Evolutionary conservation across 2,329 filamentous ascomycete species (phyloP), one percentile per base, ranked within the genome.

Genomic region (Xylariaceae sp.): DNA sequence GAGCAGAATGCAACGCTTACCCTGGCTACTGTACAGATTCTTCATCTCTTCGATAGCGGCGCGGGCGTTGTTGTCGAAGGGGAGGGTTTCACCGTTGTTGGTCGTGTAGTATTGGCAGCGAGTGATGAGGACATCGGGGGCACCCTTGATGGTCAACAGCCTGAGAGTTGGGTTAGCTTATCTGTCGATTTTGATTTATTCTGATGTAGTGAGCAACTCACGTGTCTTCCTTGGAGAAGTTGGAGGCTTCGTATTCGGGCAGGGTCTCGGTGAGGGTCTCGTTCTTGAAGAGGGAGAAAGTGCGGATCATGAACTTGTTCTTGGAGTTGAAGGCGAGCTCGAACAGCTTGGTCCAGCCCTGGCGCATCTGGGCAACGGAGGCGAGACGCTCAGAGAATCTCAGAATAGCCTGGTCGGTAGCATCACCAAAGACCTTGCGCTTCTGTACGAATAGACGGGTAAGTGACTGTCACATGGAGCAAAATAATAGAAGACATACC

Each of bases 281-380:
- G n/a, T 72, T 69, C 35, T 74, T 69, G 1, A 72, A 73, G 45
- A 80, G 65, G 2, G 77, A 77, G 53, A 87, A 82, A 0, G 86
- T 80, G 39, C 84, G 80, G 57, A 92, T 82, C 84, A 91, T 92
- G 70, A 86, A 92, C 73, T 92, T 92, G 75, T 91, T 92, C 77
- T 90, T 90, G 74, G 87, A 90, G 75, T 92, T 92, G 72, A 92
- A 92, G 0, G 87, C 83, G 34, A 90, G 76, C 56, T 88, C 84
- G 66, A 85, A 91, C 1, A 82, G 80, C 55, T 82, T 85, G 55
- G 81, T 80, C 87, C 87, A 91, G 63, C 80, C 77, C 11, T 78
- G 77, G 6, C 85, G 81, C 4, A 88, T 74, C 54, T 87, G 80
- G 0, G 79, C 73, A 0, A 89, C 83, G 0, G 82, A 75, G 0